Evolutionary conservation across 139 green algal genomes (phyloP), one percentile per base, ranked within the genome.

Genomic region (Asterochloris erici): DNA sequence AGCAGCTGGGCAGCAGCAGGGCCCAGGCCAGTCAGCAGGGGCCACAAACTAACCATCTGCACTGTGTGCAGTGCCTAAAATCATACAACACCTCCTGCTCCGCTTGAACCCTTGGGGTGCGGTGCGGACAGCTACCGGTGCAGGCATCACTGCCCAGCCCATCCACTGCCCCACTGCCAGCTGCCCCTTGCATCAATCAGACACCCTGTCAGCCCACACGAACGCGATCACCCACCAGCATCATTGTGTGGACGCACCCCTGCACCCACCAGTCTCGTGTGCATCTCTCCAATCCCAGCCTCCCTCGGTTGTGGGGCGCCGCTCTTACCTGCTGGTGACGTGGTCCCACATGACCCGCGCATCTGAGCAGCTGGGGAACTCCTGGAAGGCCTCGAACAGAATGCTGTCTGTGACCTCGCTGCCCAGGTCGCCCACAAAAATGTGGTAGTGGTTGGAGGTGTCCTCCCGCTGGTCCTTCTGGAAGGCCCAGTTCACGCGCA

Each of bases 321-420:
- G 23, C 14, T n/a, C 69, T 28, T 21, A 83, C 26, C 90, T 86
- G 4, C 90, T 90, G 10, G 91, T 96, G 47, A 47, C 69, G 75
- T 93, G 91, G 86, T 96, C 93, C 91, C 92, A 94, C 87, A 94
- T 93, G 54, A 96, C 92, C 15, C 91, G 77, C 0, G 93, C 93
- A 83, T 96, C 93, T 47, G 85, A 90, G 87, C 87, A 90, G 15
- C 84, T 86, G 0, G 71, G 73, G 28, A 64, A 87, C 6, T 15
- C 14, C n/a, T 79, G 16, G 54, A 92, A 91, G 24, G 87, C 85
- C 24, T 88, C 77, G 64, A 83, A 69, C 73, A 87, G 79, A 27
- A 76, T 66, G 10, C 68, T 61, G 62, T 90, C 81, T 62, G 68
- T 83, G 47, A 84, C 47, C 24, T 86, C 83, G 26, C 63, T 83